Base-by-base conservation (phyloP, 768 basidiomycete genomes). In the Cyclocybe aegerita region DNA sequence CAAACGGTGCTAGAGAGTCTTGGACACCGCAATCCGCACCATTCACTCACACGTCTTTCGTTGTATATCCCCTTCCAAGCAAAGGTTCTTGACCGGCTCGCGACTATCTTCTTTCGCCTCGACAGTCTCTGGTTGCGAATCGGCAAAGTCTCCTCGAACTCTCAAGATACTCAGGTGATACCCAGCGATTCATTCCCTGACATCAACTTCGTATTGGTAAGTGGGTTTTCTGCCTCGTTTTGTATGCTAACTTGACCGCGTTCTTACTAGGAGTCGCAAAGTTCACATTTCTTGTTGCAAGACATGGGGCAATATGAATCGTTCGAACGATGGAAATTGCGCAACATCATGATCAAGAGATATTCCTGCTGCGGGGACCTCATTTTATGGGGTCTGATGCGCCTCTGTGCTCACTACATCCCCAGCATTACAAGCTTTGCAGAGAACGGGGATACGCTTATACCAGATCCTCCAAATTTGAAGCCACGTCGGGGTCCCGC, bases 321-420 rank as follows among this genome's bases (percentile, higher is more conserved):
- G 16, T 50, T 43, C 14, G 33, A 42, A 39, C 34, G n/a, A 34
- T 59, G 58, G 58, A 29, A 49, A 4, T 23, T 60, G 6, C 33
- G 31, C n/a, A 50, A 60, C 43, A 48, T 60, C 32, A 57, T 48
- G 2, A 47, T 60, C 15, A 52, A 57, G 38, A 53, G 53, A 10
- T 45, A 35, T 11, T 54, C 53, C 5, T 57, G 59, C 35, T 57
- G 59, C 23, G 59, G 53, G 5, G 55, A 54, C 9, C 37, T 60
- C 11, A 43, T 50, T 30, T 46, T 54, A 4, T 57, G 55, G 56
- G 58, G 55, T 12, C 29, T 60, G 7, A 54, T 60, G 55, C 11
- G 15, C 2, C 31, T 45, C 23, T 54, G 38, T 33, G 55, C 55
- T 6, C 17, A 50, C 7, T 51, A 33, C 30, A 48, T 57, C 10